Percentiles rank a stretch among this genome's conserved stretches.
These are phyloP conservation scores for Beauveria caledonica DNA, from an alignment of 2,329 filamentous ascomycete species.

Conservation along the genomic window DNA sequence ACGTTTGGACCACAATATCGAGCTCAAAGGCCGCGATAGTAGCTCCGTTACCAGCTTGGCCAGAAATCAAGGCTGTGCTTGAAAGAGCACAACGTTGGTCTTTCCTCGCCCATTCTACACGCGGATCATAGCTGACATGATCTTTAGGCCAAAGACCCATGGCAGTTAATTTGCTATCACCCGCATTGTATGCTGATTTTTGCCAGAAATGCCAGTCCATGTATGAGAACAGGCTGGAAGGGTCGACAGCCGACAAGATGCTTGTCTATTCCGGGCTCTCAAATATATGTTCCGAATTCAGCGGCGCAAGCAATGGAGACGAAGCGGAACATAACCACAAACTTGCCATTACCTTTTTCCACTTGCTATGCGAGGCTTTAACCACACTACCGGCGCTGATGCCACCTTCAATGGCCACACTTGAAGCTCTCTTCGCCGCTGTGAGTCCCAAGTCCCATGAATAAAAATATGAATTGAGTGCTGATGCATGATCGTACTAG, in stretches of 20 bases:
- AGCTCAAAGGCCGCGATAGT: background rate
- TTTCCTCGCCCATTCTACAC: background rate
- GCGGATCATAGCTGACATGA: background rate
- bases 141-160: background rate
- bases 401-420: background rate
- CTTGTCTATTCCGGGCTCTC: slow-evolving; percentile 2
- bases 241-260: slow-evolving; percentile 5
- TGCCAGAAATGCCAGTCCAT: slow-evolving; percentile 2
- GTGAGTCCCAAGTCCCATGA: background rate
- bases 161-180: background rate
- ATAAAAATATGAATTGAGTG: background rate
- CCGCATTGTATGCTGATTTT: background rate
- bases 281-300: slow-evolving; percentile 5
- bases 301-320: background rate
- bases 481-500: background rate
- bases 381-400: background rate
- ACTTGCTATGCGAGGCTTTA: background rate
- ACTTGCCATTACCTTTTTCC: background rate
- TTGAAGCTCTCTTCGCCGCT: slow-evolving; percentile 1
- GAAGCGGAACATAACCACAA: background rate
- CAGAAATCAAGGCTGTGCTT: background rate
- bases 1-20: background rate
- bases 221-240: slow-evolving; percentile 1
- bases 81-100: background rate
- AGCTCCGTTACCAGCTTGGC: background rate